Conservation (phyloP, 2,329 filamentous ascomycete genomes). For the Alternaria ethzedia region DNA sequence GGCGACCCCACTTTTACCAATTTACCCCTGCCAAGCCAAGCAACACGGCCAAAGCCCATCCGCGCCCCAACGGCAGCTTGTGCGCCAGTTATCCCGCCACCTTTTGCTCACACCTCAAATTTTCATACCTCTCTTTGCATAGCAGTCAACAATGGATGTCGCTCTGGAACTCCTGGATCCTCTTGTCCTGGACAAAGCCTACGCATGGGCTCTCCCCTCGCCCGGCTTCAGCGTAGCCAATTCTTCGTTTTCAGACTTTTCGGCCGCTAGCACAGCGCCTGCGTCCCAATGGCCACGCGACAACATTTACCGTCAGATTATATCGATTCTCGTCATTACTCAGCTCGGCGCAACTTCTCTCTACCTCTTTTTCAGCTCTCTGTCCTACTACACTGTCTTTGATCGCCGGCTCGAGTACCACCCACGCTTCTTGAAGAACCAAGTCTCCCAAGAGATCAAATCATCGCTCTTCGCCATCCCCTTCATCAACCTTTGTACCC, state of each 20-base stretch:
- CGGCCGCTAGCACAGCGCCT: not conserved
- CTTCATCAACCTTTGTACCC: conserved; percentile 9
- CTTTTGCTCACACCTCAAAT: conserved; percentile 5
- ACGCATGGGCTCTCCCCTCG: conserved; percentile 8
- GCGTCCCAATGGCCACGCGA: conserved; percentile 12
- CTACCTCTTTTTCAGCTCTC: conserved; percentile 10
- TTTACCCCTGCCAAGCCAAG: conserved; percentile 12
- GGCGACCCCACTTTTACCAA: not conserved
- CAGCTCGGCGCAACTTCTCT: conserved; percentile 9
- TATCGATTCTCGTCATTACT: conserved; percentile 8
- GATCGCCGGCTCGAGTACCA: conserved; percentile 12
- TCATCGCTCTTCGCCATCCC: conserved; percentile 8
- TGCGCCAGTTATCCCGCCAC: conserved; percentile 3
- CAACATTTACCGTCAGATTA: conserved; percentile 11
- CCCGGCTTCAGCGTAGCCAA: not conserved
- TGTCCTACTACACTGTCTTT: conserved; percentile 8
- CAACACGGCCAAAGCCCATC: conserved; percentile 2
- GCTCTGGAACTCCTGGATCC: conserved; percentile 11
- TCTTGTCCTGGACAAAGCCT: conserved; percentile 13
- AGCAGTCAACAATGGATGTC: conserved; percentile 8
- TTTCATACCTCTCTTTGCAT: conserved; percentile 8
- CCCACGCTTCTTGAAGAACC: conserved; percentile 11
- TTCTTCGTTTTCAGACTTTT: conserved; percentile 3
- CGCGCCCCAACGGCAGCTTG: conserved; percentile 3
- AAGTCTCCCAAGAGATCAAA: conserved; percentile 8